phyloP scores from a whole-genome alignment of 768 basidiomycete species.

The Suillus sp. region DNA sequence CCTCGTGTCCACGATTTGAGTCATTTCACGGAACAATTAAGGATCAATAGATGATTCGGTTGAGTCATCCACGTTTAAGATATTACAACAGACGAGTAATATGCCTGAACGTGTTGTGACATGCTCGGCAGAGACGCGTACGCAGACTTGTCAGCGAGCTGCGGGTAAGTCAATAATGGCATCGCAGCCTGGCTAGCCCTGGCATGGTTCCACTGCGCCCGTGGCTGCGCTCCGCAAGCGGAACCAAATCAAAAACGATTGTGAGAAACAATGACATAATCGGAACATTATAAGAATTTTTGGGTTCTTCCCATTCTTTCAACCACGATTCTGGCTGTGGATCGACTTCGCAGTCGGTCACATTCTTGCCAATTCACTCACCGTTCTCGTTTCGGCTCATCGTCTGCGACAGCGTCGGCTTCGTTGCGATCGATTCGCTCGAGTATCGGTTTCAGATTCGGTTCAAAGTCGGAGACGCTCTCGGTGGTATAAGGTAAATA shows the following conservation, averaged over 20 bases:
- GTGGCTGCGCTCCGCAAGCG: constrained; percentile 5
- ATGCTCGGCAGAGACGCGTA: constrained; percentile 3
- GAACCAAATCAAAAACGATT: constrained; percentile 12
- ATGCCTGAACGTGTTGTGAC: not conserved
- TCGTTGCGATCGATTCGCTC: constrained; percentile 40
- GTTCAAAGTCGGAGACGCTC: constrained; percentile 17
- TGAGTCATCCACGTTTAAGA: constrained; percentile 6
- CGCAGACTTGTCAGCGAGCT: not conserved
- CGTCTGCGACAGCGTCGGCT: constrained; percentile 46
- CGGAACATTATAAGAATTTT: constrained; percentile 30
- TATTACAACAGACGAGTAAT: not conserved
- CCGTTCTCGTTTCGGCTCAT: constrained; percentile 34
- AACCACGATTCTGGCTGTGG: constrained; percentile 42
- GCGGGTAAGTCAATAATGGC: not conserved
- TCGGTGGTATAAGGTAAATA: constrained; percentile 24
- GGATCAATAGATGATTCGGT: not conserved
- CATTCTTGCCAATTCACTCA: constrained; percentile 36
- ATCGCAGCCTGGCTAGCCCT: not conserved
- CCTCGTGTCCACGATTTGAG: constrained; percentile 5
- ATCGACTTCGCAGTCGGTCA: constrained; percentile 51
- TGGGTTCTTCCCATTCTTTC: constrained; percentile 23
- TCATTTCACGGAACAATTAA: not conserved
- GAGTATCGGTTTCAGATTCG: constrained; percentile 33
- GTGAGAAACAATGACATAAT: constrained; percentile 35
- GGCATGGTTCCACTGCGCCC: not conserved